Conservation (phyloP, 805 yeast genomes). For the Wickerhamiella sorbophila region DNA sequence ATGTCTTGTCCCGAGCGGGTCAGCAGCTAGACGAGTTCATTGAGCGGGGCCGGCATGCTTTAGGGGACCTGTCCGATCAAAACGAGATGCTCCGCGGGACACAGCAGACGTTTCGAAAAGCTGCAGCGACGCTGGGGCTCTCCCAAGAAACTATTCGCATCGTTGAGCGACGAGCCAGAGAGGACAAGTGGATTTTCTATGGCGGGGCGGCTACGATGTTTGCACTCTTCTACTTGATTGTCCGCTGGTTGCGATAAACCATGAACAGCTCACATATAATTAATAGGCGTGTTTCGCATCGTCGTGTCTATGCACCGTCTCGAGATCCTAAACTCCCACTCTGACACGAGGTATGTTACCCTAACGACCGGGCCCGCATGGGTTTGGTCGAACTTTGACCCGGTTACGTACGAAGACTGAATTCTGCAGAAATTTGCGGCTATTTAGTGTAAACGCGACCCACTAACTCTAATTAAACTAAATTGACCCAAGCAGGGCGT, state of each 20-base stretch:
- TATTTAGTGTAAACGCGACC: no score
- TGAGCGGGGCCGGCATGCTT: slow-evolving; percentile 76
- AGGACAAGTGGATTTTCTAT: slow-evolving; percentile 80
- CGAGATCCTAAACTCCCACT: slow-evolving; percentile 1
- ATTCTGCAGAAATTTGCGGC: no score
- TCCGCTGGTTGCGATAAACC: slow-evolving; percentile 40
- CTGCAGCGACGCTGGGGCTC: slow-evolving; percentile 71
- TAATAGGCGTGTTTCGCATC: no score
- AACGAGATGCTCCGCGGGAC: slow-evolving; percentile 53
- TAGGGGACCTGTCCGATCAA: slow-evolving; percentile 77
- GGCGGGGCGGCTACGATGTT: slow-evolving; percentile 52
- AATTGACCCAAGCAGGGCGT: no score
- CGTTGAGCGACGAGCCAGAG: slow-evolving; percentile 67
- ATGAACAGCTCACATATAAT: no score
- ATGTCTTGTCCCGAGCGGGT: slow-evolving; percentile 45
- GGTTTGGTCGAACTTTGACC: no score
- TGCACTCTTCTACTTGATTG: slow-evolving; percentile 50
- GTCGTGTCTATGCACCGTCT: no score
- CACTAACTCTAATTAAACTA: no score
- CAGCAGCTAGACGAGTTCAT: slow-evolving; percentile 77
- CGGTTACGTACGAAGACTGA: no score
- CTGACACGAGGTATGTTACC: no score
- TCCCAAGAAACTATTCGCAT: slow-evolving; percentile 69
- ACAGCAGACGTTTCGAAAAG: slow-evolving; percentile 47
- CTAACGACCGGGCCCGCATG: no score